phyloP scores from a whole-genome alignment of 306 rosid genomes.

The Glycyrrhiza uralensis region DNA sequence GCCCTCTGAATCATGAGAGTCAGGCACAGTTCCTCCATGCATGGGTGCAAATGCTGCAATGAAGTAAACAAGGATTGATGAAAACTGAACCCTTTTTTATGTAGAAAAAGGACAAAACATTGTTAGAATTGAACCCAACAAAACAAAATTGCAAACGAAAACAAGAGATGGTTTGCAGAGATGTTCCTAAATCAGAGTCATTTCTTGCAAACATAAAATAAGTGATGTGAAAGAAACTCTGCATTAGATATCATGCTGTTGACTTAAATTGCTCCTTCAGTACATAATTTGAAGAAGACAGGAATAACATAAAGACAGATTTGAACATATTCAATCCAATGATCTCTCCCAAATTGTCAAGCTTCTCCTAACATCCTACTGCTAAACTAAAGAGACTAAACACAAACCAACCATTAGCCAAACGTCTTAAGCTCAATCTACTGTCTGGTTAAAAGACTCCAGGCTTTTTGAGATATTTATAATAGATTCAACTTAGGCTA shows the following conservation, averaged over 20 bases:
- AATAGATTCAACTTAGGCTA: background rate
- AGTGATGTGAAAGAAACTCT: background rate
- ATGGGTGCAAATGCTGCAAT: conserved; percentile 92
- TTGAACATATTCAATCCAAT: background rate
- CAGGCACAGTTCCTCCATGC: conserved; percentile 42
- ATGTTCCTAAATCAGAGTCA: background rate
- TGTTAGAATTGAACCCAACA: background rate
- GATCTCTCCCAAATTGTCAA: background rate
- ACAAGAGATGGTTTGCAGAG: background rate
- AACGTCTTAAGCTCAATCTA: conserved; percentile 1
- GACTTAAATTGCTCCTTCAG: background rate
- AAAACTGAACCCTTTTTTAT: conserved; percentile 1
- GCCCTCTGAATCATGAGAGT: conserved; percentile 30
- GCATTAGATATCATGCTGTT: background rate
- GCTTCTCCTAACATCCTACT: background rate
- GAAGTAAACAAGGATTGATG: background rate
- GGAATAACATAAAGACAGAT: background rate
- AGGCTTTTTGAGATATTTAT: background rate
- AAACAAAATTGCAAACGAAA: background rate
- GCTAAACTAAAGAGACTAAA: background rate
- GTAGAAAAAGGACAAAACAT: background rate
- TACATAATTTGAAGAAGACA: background rate
- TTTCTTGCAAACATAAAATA: background rate
- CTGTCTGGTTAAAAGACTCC: background rate
- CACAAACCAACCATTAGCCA: background rate